A percentile compares a stretch with the other conserved stretches of the same genome.
Conservation (phyloP, 306 rosid genomes). For the Herpetospermum pedunculosum region DNA sequence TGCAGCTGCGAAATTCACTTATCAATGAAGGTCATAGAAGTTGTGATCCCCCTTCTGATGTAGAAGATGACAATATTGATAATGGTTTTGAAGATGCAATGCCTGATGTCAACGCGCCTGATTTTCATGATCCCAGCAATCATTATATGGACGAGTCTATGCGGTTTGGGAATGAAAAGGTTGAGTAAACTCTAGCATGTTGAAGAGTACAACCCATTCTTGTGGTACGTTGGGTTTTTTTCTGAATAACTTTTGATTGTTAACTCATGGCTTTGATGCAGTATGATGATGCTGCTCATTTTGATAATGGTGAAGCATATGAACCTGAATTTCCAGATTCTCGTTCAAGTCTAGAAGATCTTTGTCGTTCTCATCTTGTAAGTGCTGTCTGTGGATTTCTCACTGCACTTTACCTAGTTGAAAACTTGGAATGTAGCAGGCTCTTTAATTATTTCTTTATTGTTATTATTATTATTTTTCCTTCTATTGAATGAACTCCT, state of each 20-base stretch:
- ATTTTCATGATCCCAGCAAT: constrained; percentile 36
- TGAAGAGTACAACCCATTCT: not conserved
- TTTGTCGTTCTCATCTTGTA: constrained; percentile 95
- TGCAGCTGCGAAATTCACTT: constrained; percentile 73
- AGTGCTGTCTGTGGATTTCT: constrained; percentile 11
- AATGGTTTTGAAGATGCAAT: constrained; percentile 25
- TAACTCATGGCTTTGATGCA: constrained; percentile 21
- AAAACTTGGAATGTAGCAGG: not conserved
- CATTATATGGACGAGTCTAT: constrained; percentile 44
- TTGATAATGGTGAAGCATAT: constrained; percentile 30
- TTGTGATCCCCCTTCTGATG: constrained; percentile 24
- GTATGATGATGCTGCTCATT: constrained; percentile 37
- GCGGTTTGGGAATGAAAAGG: constrained; percentile 38
- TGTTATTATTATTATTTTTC: constrained; percentile 8
- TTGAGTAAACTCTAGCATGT: constrained; percentile 15
- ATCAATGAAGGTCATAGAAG: constrained; percentile 32
- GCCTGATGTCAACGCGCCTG: constrained; percentile 25
- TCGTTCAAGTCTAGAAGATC: constrained; percentile 67
- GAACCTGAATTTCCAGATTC: constrained; percentile 39
- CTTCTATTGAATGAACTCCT: not conserved
- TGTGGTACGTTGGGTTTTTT: not conserved
- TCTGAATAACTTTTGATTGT: constrained; percentile 6
- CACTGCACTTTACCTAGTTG: not conserved
- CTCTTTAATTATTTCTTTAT: not conserved
- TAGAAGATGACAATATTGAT: constrained; percentile 42